phyloP scores from a whole-genome alignment of 257 asterid genomes.

The Solanum microdontum region DNA sequence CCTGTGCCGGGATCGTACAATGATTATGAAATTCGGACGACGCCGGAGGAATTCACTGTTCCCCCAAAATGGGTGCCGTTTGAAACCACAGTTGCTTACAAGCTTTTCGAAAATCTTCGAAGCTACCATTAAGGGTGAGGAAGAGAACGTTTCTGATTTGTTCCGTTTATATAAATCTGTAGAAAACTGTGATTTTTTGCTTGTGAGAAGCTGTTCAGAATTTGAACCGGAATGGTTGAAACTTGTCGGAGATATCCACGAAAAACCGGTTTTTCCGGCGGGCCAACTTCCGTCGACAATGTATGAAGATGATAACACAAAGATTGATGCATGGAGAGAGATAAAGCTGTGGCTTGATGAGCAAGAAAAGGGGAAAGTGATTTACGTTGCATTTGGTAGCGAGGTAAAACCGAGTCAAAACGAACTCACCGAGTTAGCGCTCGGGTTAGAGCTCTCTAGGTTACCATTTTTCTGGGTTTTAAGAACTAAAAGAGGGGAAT shows the following conservation, averaged over 20 bases:
- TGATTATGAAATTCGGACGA: neutral
- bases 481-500: neutral
- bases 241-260: neutral
- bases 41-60: slow-evolving; percentile 14
- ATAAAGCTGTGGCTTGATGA: neutral
- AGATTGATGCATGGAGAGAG: neutral
- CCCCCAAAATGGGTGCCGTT: slow-evolving; percentile 22
- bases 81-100: slow-evolving; percentile 12
- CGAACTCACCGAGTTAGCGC: slow-evolving; percentile 18
- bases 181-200: neutral
- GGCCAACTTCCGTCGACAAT: neutral
- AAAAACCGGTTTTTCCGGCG: neutral
- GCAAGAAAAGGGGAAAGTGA: neutral
- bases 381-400: slow-evolving; percentile 4
- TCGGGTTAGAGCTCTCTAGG: slow-evolving; percentile 17
- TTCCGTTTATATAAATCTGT: neutral
- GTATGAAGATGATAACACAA: neutral
- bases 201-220: slow-evolving; percentile 5
- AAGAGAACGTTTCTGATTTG: slow-evolving; percentile 1
- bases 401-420: slow-evolving; percentile 15
- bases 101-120: neutral
- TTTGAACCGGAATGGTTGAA: neutral
- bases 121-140: neutral
- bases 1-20: neutral
- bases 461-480: slow-evolving; percentile 23